phyloP scores from a whole-genome alignment of 2,329 filamentous ascomycete genomes.

The Diatrype stigma region DNA sequence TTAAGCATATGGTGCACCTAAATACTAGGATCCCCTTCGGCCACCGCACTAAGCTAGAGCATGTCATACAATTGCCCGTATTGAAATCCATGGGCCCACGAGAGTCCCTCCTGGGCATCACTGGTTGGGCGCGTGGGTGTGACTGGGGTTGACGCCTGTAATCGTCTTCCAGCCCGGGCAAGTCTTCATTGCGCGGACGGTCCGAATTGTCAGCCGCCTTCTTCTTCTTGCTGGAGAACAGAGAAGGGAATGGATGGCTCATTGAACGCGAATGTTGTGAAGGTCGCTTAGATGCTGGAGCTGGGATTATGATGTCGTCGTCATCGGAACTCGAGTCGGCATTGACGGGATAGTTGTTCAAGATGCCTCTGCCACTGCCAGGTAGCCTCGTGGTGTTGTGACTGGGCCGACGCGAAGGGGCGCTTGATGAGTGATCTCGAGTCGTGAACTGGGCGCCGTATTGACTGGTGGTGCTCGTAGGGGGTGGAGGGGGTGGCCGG shows the following conservation, averaged over 20 bases:
- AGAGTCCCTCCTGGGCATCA: slow-evolving; percentile 23
- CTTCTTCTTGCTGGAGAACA: slow-evolving; percentile 61
- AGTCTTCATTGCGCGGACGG: slow-evolving; percentile 32
- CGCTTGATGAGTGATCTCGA: background rate
- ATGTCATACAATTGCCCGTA: slow-evolving; percentile 79
- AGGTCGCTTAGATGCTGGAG: slow-evolving; percentile 19
- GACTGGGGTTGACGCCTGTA: slow-evolving; percentile 21
- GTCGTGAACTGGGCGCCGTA: background rate
- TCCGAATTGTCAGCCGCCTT: slow-evolving; percentile 37
- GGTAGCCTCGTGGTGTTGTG: slow-evolving; percentile 19
- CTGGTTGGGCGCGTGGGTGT: slow-evolving; percentile 24
- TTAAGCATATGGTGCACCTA: slow-evolving; percentile 78
- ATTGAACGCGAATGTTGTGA: slow-evolving; percentile 59
- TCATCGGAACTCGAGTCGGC: slow-evolving; percentile 39
- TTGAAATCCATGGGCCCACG: slow-evolving; percentile 46
- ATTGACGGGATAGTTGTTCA: slow-evolving; percentile 18
- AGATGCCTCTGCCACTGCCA: slow-evolving; percentile 18
- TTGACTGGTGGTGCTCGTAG: background rate
- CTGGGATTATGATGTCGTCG: slow-evolving; percentile 21
- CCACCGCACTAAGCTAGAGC: slow-evolving; percentile 76
- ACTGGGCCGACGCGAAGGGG: slow-evolving; percentile 15
- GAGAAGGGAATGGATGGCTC: slow-evolving; percentile 74
- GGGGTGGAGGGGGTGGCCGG: background rate
- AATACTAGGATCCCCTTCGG: slow-evolving; percentile 69
- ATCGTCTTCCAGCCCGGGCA: slow-evolving; percentile 40